These are phyloP conservation scores for Aquanectria penicillioides DNA, from an alignment of 2,329 filamentous ascomycete species.

Conservation along the genomic window DNA sequence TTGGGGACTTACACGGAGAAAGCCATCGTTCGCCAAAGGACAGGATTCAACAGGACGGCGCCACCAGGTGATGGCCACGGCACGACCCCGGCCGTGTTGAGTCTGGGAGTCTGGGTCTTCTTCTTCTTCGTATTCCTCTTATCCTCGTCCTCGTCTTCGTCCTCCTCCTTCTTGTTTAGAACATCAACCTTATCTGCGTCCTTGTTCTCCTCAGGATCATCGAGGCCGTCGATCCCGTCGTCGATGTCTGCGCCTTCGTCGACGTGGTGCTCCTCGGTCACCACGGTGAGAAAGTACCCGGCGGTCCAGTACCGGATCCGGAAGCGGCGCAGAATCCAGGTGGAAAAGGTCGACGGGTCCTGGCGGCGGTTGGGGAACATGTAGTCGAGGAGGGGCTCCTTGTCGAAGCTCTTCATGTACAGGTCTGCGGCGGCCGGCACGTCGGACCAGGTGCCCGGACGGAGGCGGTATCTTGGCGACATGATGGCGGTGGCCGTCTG, in stretches of 20 bases:
- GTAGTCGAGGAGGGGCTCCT: conserved; percentile 44
- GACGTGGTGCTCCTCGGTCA: conserved; percentile 28
- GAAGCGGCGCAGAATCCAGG: conserved; percentile 42
- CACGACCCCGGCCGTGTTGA: conserved; percentile 1
- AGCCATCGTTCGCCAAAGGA: conserved; percentile 45
- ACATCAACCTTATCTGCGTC: not conserved
- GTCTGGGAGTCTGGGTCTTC: no score
- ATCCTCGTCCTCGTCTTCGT: no score
- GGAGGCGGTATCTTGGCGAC: conserved; percentile 39
- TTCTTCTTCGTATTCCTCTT: no score
- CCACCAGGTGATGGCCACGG: conserved; percentile 49
- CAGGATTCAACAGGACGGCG: conserved; percentile 38
- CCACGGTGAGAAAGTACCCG: conserved; percentile 44
- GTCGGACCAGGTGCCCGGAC: conserved; percentile 46
- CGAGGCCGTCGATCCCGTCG: not conserved
- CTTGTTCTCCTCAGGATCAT: not conserved
- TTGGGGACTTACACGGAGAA: conserved; percentile 41
- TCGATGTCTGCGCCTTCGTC: not conserved
- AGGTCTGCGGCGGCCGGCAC: conserved; percentile 36
- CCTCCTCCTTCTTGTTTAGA: no score
- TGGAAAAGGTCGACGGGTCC: conserved; percentile 32
- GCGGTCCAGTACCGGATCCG: conserved; percentile 46
- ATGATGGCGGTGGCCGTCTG: conserved; percentile 6
- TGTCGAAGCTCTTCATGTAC: conserved; percentile 43
- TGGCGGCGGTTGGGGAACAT: conserved; percentile 44